phyloP scores from a whole-genome alignment of 306 rosid species.

The Lotus japonicus region DNA sequence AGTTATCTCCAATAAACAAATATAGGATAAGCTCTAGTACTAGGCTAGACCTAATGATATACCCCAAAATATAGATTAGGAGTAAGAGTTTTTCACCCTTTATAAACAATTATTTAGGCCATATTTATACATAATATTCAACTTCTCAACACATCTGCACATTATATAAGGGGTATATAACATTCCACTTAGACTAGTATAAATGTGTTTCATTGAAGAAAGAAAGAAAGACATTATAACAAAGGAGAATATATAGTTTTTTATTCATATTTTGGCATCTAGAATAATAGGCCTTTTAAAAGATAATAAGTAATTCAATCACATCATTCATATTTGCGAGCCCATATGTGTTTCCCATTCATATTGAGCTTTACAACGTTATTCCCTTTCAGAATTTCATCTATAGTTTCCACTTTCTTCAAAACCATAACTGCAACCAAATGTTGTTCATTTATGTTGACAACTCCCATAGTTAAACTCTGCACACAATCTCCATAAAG shows the following conservation, averaged over 20 bases:
- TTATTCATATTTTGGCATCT: background rate
- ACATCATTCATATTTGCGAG: slow-evolving; percentile 50
- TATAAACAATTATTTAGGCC: too few species aligned
- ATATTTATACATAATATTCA: too few species aligned
- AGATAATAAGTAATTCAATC: background rate
- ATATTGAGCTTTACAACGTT: slow-evolving; percentile 37
- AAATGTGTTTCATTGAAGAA: background rate
- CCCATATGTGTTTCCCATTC: slow-evolving; percentile 65
- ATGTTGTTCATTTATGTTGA: slow-evolving; percentile 11
- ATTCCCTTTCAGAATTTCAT: slow-evolving; percentile 34
- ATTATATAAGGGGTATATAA: too few species aligned
- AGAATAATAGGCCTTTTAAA: background rate
- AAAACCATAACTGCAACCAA: slow-evolving; percentile 48
- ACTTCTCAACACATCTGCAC: too few species aligned
- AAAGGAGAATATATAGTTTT: background rate
- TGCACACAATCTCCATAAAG: slow-evolving; percentile 37
- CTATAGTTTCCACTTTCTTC: slow-evolving; percentile 22
- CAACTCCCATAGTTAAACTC: slow-evolving; percentile 37
- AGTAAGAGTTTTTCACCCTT: too few species aligned
- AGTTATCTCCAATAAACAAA: too few species aligned
- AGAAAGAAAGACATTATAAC: background rate
- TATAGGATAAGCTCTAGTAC: too few species aligned
- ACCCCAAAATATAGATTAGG: too few species aligned
- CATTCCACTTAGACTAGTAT: background rate
- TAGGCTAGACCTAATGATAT: too few species aligned